phyloP scores from a whole-genome alignment of 2,329 filamentous ascomycete species.

The Penicillium frequentans region DNA sequence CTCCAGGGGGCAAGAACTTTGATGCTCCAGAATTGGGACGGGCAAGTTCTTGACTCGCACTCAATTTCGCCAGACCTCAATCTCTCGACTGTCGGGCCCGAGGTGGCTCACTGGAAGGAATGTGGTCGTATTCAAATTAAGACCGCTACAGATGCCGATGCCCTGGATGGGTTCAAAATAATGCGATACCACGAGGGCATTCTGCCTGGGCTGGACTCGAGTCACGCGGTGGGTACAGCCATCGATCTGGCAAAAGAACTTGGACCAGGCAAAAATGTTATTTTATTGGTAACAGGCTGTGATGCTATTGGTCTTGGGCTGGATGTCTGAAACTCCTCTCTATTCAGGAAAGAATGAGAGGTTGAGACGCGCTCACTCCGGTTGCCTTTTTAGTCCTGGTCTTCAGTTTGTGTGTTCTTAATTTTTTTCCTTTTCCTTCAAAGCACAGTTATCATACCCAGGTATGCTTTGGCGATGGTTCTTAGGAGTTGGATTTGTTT shows the following conservation, averaged over 20 bases:
- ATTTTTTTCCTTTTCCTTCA: not conserved
- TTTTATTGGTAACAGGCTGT: slow-evolving; percentile 25
- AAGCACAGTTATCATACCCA: not conserved
- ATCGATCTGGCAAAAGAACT: slow-evolving; percentile 17
- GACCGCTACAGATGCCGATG: slow-evolving; percentile 25
- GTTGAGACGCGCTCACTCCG: not conserved
- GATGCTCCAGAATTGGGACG: slow-evolving; percentile 23
- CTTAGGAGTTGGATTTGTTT: not conserved
- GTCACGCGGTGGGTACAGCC: slow-evolving; percentile 22
- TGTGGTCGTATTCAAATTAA: slow-evolving; percentile 24
- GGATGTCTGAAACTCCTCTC: slow-evolving; percentile 6
- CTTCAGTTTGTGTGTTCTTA: not conserved
- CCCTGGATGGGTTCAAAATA: slow-evolving; percentile 27
- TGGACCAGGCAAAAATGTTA: slow-evolving; percentile 21
- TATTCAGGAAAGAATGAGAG: not conserved
- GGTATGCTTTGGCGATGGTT: not conserved
- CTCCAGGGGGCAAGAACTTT: slow-evolving; percentile 26
- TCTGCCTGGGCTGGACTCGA: slow-evolving; percentile 23
- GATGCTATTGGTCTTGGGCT: slow-evolving; percentile 17
- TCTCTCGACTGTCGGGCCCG: slow-evolving; percentile 23
- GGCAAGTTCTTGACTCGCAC: slow-evolving; percentile 23
- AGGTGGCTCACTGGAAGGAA: slow-evolving; percentile 26
- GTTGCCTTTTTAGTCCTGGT: not conserved
- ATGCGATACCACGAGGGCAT: slow-evolving; percentile 25
- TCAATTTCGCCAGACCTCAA: slow-evolving; percentile 28